Conservation (phyloP, 2,329 filamentous ascomycete genomes). For the Didymosphaeria variabile region DNA sequence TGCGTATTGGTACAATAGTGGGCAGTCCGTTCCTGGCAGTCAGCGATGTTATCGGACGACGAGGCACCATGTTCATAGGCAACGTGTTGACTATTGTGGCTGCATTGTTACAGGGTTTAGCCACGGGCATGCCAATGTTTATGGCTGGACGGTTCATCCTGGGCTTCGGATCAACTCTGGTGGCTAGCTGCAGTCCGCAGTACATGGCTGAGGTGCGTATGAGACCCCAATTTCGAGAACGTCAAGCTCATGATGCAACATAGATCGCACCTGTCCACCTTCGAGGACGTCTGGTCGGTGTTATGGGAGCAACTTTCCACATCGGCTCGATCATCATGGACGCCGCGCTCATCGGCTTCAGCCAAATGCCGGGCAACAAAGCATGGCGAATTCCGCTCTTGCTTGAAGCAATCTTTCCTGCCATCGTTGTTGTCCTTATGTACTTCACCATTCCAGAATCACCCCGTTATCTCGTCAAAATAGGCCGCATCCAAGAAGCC, state of each 20-base stretch:
- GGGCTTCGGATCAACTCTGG: slow-evolving; percentile 49
- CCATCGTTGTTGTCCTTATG: slow-evolving; percentile 48
- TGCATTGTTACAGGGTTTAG: slow-evolving; percentile 50
- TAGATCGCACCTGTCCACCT: slow-evolving; percentile 42
- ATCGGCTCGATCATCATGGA: slow-evolving; percentile 56
- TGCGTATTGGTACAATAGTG: slow-evolving; percentile 44
- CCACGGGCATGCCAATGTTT: slow-evolving; percentile 42
- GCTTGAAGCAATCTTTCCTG: slow-evolving; percentile 60
- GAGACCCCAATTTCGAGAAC: not conserved
- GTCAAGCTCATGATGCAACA: not conserved
- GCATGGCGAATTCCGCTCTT: slow-evolving; percentile 44
- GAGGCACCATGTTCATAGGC: slow-evolving; percentile 58
- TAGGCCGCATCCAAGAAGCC: slow-evolving; percentile 27
- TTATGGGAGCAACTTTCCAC: slow-evolving; percentile 60
- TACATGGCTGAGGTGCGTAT: slow-evolving; percentile 44
- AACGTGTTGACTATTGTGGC: slow-evolving; percentile 58
- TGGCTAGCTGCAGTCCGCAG: slow-evolving; percentile 46
- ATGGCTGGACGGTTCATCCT: slow-evolving; percentile 52
- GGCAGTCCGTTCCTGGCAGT: slow-evolving; percentile 58
- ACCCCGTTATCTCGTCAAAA: slow-evolving; percentile 54
- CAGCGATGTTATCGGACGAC: slow-evolving; percentile 57
- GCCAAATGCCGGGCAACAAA: slow-evolving; percentile 41
- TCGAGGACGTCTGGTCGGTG: slow-evolving; percentile 57
- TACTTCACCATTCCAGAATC: slow-evolving; percentile 42
- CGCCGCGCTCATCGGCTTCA: slow-evolving; percentile 55